phyloP scores from a whole-genome alignment of 2,329 filamentous ascomycete species.

The Hypoxylon sp. region DNA sequence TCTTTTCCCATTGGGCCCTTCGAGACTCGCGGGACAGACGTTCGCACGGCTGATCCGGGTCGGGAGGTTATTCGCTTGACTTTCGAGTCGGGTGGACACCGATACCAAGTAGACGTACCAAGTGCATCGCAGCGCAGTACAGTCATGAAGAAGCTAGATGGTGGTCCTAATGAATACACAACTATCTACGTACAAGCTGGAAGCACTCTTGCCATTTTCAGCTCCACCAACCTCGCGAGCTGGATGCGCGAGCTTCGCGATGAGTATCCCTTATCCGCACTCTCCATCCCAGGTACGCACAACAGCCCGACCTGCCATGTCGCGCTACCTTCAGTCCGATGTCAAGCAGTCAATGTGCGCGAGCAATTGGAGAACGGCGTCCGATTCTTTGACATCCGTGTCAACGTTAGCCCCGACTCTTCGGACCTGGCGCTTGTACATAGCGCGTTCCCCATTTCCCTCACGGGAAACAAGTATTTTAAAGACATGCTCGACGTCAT shows the following conservation, averaged over 20 bases:
- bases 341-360: conserved; percentile 83
- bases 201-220: conserved; percentile 75
- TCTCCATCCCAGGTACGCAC: conserved; percentile 96
- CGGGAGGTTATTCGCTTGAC: conserved; percentile 81
- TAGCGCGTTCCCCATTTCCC: conserved; percentile 87
- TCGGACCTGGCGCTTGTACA: conserved; percentile 88
- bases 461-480: conserved; percentile 86
- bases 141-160: conserved; percentile 70
- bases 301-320: conserved; percentile 90
- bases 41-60: conserved; percentile 70
- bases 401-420: conserved; percentile 68
- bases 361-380: conserved; percentile 91
- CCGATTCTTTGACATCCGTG: conserved; percentile 93
- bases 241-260: conserved; percentile 89
- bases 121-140: conserved; percentile 72
- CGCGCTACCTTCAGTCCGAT: conserved; percentile 92
- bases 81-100: conserved; percentile 75
- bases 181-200: conserved; percentile 74
- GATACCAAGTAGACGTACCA: conserved; percentile 81
- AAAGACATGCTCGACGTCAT: conserved; percentile 78
- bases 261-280: conserved; percentile 79
- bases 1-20: conserved; percentile 78
- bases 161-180: conserved; percentile 70
- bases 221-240: conserved; percentile 75
- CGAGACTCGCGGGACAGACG: conserved; percentile 72